These are phyloP conservation scores for Musa itinerans DNA, from an alignment of 176 grass and related monocot species.

Conservation along the genomic window DNA sequence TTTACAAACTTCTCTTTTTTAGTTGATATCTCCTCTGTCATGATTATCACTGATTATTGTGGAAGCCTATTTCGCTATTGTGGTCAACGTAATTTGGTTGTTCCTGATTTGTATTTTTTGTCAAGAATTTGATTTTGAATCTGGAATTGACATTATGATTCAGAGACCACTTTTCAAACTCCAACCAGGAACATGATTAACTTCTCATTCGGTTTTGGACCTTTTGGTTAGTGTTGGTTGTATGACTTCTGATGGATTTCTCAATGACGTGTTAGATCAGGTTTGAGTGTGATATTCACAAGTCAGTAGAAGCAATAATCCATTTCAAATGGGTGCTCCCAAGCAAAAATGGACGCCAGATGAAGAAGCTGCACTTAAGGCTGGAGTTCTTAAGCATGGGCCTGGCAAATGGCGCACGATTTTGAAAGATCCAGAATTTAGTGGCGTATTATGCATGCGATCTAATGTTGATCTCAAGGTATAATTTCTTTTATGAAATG, in stretches of 20 bases:
- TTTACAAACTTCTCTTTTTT: no score
- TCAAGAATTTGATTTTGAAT: background rate
- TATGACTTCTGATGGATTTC: background rate
- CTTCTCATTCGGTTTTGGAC: background rate
- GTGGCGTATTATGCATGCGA: slow-evolving; percentile 40
- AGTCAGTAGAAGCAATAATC: background rate
- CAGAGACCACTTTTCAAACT: background rate
- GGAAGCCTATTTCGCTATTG: background rate
- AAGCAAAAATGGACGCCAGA: slow-evolving; percentile 92
- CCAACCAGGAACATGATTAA: background rate
- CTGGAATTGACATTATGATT: background rate
- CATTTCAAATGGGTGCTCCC: slow-evolving; percentile 56
- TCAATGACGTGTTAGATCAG: background rate
- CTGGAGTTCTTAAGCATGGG: slow-evolving; percentile 82
- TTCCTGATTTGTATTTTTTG: background rate
- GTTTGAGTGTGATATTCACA: background rate
- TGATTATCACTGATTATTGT: background rate
- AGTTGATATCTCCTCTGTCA: background rate
- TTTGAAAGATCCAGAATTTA: slow-evolving; percentile 85
- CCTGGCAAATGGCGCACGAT: slow-evolving; percentile 91
- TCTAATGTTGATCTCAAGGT: slow-evolving; percentile 99
- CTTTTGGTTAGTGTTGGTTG: background rate
- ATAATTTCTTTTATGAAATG: background rate
- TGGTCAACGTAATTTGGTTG: no score
- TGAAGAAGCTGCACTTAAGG: slow-evolving; percentile 86